These are phyloP conservation scores for Geranium rotundifolium DNA, from an alignment of 345 rosid species.

Conservation along the genomic window DNA sequence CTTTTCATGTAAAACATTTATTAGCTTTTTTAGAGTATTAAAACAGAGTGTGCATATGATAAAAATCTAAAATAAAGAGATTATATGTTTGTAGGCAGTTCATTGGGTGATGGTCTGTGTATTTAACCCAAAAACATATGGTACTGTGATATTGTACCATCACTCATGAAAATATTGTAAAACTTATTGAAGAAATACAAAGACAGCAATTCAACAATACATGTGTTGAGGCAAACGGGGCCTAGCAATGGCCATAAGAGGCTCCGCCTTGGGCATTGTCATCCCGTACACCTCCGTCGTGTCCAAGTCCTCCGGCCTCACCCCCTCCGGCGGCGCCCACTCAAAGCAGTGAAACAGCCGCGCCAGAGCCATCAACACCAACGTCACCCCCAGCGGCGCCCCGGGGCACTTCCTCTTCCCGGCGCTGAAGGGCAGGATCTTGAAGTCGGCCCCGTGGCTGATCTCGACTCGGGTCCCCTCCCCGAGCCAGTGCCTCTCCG, in stretches of 20 bases:
- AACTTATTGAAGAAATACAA: background rate
- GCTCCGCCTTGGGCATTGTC: slow-evolving; percentile 91
- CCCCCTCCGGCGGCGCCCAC: slow-evolving; percentile 46
- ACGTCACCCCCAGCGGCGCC: slow-evolving; percentile 75
- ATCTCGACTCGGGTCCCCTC: slow-evolving; percentile 74
- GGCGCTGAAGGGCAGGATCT: slow-evolving; percentile 75
- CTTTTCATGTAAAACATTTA: no score
- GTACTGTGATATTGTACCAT: no score
- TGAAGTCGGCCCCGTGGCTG: slow-evolving; percentile 83
- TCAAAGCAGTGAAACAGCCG: slow-evolving; percentile 78
- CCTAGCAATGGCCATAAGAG: slow-evolving; percentile 47
- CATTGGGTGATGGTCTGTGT: no score
- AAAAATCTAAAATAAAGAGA: no score
- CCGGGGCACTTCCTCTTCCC: slow-evolving; percentile 94
- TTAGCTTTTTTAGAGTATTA: no score
- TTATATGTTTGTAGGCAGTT: no score
- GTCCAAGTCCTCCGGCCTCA: slow-evolving; percentile 41
- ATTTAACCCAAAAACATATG: no score
- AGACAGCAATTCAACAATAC: slow-evolving; percentile 18
- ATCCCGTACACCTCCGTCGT: slow-evolving; percentile 70
- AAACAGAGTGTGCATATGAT: no score
- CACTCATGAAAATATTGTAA: no score
- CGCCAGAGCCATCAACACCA: slow-evolving; percentile 82
- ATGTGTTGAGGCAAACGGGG: slow-evolving; percentile 46
- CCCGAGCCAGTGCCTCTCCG: slow-evolving; percentile 61